Evolutionary conservation across 2,329 filamentous ascomycete genomes (phyloP).

Genomic region (Myriosclerotinia curreyana): DNA sequence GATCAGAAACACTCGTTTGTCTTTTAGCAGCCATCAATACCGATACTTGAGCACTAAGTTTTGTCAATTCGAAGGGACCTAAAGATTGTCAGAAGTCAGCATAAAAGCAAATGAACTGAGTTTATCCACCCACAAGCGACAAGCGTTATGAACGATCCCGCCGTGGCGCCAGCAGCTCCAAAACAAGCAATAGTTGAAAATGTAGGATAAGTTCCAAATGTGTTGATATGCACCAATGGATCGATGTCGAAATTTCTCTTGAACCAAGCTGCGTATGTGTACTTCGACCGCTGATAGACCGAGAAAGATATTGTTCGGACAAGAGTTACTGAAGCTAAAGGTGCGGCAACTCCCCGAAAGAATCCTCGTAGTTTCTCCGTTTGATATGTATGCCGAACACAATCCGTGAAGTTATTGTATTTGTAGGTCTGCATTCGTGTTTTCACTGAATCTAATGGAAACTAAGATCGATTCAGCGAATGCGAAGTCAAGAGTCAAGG

Average conservation of each 20-base stretch:
- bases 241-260: slow-evolving; percentile 64
- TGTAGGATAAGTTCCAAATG: slow-evolving; percentile 66
- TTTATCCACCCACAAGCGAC: slow-evolving; percentile 64
- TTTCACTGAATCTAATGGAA: slow-evolving; percentile 85
- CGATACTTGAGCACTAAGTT: slow-evolving; percentile 81
- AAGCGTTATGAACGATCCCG: slow-evolving; percentile 74
- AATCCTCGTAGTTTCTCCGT: slow-evolving; percentile 72
- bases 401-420: slow-evolving; percentile 71
- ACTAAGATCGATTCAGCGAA: slow-evolving; percentile 42
- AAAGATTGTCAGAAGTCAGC: slow-evolving; percentile 23
- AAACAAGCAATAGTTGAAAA: slow-evolving; percentile 73
- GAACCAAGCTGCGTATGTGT: slow-evolving; percentile 68
- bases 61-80: slow-evolving; percentile 86
- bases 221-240: slow-evolving; percentile 70
- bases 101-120: slow-evolving; percentile 5
- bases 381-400: slow-evolving; percentile 71
- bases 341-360: slow-evolving; percentile 77
- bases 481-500: not conserved
- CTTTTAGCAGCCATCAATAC: slow-evolving; percentile 66
- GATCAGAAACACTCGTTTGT: slow-evolving; percentile 41
- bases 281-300: slow-evolving; percentile 75
- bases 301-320: slow-evolving; percentile 77
- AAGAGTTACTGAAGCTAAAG: slow-evolving; percentile 74
- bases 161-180: slow-evolving; percentile 72
- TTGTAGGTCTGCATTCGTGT: slow-evolving; percentile 86